Evolutionary conservation across 805 yeast species (phyloP), one percentile per base, ranked within the genome.

Genomic region (Lachancea sp.): DNA sequence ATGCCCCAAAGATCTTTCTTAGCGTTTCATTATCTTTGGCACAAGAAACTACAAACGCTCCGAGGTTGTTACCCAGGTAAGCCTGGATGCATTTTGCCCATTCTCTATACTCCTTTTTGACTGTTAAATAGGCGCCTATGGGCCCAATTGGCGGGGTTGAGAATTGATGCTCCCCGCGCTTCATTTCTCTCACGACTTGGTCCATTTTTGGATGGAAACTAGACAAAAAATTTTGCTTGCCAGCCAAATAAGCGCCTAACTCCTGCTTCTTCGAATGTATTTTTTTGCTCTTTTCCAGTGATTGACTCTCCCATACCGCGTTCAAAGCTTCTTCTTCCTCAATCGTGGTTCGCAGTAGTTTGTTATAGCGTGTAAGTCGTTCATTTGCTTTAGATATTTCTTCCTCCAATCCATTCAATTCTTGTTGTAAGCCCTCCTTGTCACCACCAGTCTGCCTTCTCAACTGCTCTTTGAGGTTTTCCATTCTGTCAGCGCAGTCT

Each of bases 121-220:
- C 67, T 3, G 75, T 69, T 2, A 88, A 69, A 48, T 67, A 66
- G 3, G 70, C 52, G 1, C 96, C 96, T 2, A 91, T 50, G 0
- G 99, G 99, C 0, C 98, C 98, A 15, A 82, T 62, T 0, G 95
- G 95, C 30, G 56, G 57, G 2, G 61, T 54, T 15, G 70, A 71
- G 71, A 76, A 81, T 13, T 62, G 54, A 0, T 52, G 38, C 12
- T 67, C 66, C 2, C 59, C 53, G 31, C 45, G 41, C 22, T 63
- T 51, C 6, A 82, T 73, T 4, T 67, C 75, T 3, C 57, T 51
- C 19, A 81, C 53, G 6, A 82, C 57, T 2, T 47, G 40, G 8
- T 62, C 63, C 58, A 79, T 72, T 5, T 67, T 64, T 1, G 49
- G 49, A 7, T 82, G 83, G 70, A 79, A 82, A 1, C 81, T 75